phyloP scores from a whole-genome alignment of 176 grass and related monocot genomes.

The Echinochloa phyllopogon region DNA sequence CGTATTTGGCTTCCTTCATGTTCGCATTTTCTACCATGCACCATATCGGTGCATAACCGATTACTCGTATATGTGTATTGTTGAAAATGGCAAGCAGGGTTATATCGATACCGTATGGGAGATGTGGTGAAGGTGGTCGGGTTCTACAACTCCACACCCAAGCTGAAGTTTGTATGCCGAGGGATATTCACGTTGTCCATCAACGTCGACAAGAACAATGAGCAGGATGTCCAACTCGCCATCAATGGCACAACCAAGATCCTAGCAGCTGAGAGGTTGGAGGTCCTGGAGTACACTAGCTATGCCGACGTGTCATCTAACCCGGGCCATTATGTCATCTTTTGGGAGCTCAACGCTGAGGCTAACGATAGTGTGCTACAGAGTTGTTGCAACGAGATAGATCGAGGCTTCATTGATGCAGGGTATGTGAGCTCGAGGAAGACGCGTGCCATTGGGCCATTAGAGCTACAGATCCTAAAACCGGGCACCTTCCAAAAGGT shows the following conservation, averaged over 20 bases:
- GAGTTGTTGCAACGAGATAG: constrained; percentile 77
- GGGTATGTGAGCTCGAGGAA: constrained; percentile 70
- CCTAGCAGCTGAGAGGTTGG: constrained; percentile 68
- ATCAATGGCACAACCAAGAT: constrained; percentile 54
- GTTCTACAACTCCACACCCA: constrained; percentile 82
- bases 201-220: constrained; percentile 97
- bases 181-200: constrained; percentile 62
- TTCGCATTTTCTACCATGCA: neutral
- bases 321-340: constrained; percentile 76
- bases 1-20: neutral
- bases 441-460: constrained; percentile 46
- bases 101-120: constrained; percentile 82
- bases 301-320: constrained; percentile 60
- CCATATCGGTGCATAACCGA: no score
- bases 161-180: constrained; percentile 79
- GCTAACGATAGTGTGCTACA: constrained; percentile 50
- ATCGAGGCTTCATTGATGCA: constrained; percentile 59
- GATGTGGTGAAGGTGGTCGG: constrained; percentile 75
- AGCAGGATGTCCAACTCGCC: constrained; percentile 77
- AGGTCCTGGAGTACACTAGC: constrained; percentile 86
- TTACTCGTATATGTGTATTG: no score
- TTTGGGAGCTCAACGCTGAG: constrained; percentile 72
- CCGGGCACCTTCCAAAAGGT: constrained; percentile 67
- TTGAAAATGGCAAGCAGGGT: constrained; percentile 42
- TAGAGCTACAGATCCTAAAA: constrained; percentile 70